Evolutionary conservation across 352 stramenopile genomes (phyloP), one percentile per base, ranked within the genome.

Genomic region (Blastocystis sp.): DNA sequence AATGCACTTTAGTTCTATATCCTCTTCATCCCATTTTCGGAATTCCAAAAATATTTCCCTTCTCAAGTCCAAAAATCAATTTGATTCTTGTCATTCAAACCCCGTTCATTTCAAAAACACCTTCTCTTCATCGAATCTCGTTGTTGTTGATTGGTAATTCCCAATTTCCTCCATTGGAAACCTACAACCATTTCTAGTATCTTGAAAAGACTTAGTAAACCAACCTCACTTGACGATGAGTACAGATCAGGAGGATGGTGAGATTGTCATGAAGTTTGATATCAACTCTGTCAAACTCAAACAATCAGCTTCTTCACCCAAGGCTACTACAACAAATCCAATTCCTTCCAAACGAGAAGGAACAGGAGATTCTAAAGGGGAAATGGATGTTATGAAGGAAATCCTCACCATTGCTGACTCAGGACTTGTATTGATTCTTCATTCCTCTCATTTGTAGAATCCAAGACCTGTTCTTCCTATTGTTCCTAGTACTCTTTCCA

Each of bases 241-340:
- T 65, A 65, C 51, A 83, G 71, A 83, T n/a, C 71, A 65, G 32
- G 71, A 83, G 27, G 71, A 83, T 46, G 71, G 71, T n/a, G 71
- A 83, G 51, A 19, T 83, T 35, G 19, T 83, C 37, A 32, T n/a
- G 12, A 19, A 49, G n/a, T 61, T 59, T 39, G 69, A 80, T 63
- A 19, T 80, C 59, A 80, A n/a, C 39, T 46, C 39, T 21, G n/a
- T 56, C 3, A 54, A 80, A 37, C 37, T 63, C 19, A 24, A 35
- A 39, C 69, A 24, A 37, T 11, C 61, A 3, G 42, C 43, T 35
- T 58, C 69, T 80, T 42, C 32, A 32, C 5, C 21, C 35, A 24
- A 21, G 59, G 9, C 14, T 24, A 21, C 16, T 4, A 42, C 19
- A 46, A 46, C 39, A 9, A 46, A 46, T 46, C 39, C 39, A 46